Conservation (phyloP, 805 yeast genomes). For the Spathaspora boniae region DNA sequence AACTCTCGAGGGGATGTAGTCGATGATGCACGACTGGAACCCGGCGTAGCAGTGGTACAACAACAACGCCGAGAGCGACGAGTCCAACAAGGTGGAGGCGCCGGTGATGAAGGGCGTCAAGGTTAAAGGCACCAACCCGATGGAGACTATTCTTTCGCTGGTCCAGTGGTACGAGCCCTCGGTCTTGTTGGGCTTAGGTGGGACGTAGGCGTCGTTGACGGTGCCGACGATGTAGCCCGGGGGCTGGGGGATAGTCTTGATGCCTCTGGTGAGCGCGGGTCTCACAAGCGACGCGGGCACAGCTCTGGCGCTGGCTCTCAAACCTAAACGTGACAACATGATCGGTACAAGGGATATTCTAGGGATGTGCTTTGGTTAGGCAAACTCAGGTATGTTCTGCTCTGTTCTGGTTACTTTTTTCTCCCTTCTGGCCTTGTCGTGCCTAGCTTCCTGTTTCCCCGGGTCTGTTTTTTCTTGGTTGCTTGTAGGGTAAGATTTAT, state of each 20-base stretch:
- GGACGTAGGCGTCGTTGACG: slow-evolving; percentile 67
- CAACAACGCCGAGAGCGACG: slow-evolving; percentile 51
- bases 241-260: slow-evolving; percentile 60
- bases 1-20: slow-evolving; percentile 73
- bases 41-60: slow-evolving; percentile 69
- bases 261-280: slow-evolving; percentile 24
- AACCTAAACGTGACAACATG: slow-evolving; percentile 32
- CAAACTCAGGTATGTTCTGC: no score
- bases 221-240: slow-evolving; percentile 72
- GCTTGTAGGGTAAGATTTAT: no score
- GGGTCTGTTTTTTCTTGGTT: no score
- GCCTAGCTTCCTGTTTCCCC: not conserved
- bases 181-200: slow-evolving; percentile 50
- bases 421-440: not conserved
- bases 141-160: slow-evolving; percentile 57
- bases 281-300: no score
- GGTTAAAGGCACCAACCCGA: slow-evolving; percentile 61
- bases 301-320: slow-evolving; percentile 12
- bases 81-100: slow-evolving; percentile 50
- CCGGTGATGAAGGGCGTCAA: slow-evolving; percentile 59
- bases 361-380: no score
- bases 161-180: slow-evolving; percentile 79
- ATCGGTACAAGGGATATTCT: no score
- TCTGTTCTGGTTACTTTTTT: no score
- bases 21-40: slow-evolving; percentile 72